Percentiles rank a stretch among this genome's conserved stretches.
These are phyloP conservation scores for Grigorovia transvaalensis DNA, from an alignment of 805 yeast genomes.

Conservation along the genomic window DNA sequence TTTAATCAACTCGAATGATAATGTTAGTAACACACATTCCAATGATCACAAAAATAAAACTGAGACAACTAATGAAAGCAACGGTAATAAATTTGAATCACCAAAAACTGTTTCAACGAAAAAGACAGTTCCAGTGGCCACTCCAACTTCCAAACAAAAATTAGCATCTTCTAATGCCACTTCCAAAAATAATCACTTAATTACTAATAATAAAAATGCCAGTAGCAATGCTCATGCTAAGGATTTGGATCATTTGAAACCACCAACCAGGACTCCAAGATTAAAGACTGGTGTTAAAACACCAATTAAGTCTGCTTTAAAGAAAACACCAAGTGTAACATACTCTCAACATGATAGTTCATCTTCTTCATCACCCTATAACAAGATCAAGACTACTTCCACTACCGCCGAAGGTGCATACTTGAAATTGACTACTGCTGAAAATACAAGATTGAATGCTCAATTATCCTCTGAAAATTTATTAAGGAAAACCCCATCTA, in stretches of 20 bases:
- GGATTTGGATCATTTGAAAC: neutral
- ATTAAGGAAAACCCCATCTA: slow-evolving; percentile 3
- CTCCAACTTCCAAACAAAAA: neutral
- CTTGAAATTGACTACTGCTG: slow-evolving; percentile 62
- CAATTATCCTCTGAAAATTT: slow-evolving; percentile 35
- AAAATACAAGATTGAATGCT: slow-evolving; percentile 66
- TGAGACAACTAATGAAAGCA: neutral
- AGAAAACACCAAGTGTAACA: slow-evolving; percentile 19
- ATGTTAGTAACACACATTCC: too few relatives aligned
- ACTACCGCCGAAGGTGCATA: slow-evolving; percentile 54
- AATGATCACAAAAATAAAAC: neutral
- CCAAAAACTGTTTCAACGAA: neutral
- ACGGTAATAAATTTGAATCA: neutral
- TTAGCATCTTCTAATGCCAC: neutral
- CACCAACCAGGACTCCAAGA: slow-evolving; percentile 1
- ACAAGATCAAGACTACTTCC: slow-evolving; percentile 2
- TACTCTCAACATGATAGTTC: slow-evolving; percentile 5
- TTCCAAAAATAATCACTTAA: neutral
- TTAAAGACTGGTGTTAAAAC: slow-evolving; percentile 11
- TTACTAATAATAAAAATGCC: neutral
- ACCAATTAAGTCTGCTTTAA: slow-evolving; percentile 39
- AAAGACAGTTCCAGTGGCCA: neutral
- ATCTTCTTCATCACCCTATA: slow-evolving; percentile 12
- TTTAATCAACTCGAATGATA: slow-evolving; percentile 2
- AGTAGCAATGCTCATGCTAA: neutral